Evolutionary conservation across 1,139 yeast species (phyloP).

Genomic region (Yamadazyma triangularis): DNA sequence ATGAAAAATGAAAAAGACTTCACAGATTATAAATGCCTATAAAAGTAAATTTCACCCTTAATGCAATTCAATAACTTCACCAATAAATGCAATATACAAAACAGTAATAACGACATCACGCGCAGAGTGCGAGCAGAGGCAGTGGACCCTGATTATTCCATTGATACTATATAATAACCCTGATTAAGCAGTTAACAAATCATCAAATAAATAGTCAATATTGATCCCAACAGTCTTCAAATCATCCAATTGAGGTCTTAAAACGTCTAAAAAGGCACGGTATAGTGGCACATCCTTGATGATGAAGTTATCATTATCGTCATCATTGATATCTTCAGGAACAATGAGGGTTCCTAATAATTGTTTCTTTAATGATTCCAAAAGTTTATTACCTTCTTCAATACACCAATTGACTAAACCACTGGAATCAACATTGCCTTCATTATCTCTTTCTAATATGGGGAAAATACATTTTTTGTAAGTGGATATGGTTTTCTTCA

Average conservation of each 20-base stretch:
- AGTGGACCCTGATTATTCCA: no score
- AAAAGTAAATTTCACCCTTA: no score
- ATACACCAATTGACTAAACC: constrained; percentile 63
- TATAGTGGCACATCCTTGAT: constrained; percentile 29
- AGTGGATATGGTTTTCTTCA: constrained; percentile 31
- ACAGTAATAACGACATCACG: no score
- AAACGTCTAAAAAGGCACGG: constrained; percentile 45
- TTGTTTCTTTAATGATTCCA: constrained; percentile 59
- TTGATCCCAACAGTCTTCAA: constrained; percentile 68
- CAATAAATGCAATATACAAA: no score
- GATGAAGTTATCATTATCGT: constrained; percentile 14
- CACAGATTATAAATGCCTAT: no score
- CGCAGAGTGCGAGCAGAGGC: no score
- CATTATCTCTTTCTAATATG: constrained; percentile 24
- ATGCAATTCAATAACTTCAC: no score
- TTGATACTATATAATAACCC: no score
- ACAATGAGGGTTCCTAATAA: constrained; percentile 54
- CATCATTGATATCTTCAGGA: constrained; percentile 14
- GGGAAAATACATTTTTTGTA: constrained; percentile 34
- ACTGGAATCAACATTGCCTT: constrained; percentile 34
- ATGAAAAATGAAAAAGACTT: no score
- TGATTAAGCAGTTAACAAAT: constrained; percentile 12
- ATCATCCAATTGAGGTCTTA: constrained; percentile 57
- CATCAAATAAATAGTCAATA: constrained; percentile 58
- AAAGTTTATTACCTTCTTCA: constrained; percentile 59